These are phyloP conservation scores for Populus hybrid DNA, from an alignment of 441 rosid genomes.

Conservation along the genomic window DNA sequence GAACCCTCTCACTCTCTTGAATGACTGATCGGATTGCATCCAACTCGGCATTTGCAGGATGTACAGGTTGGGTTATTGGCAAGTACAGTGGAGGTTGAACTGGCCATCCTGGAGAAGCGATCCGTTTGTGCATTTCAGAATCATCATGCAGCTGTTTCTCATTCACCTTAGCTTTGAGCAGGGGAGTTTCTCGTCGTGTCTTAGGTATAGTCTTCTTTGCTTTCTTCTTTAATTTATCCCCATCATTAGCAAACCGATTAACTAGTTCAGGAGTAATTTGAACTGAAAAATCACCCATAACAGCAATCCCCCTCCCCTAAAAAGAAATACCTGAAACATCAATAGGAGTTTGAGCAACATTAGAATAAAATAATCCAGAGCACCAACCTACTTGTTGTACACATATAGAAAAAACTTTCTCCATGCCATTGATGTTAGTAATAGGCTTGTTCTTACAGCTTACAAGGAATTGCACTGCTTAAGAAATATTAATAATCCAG, in stretches of 20 bases:
- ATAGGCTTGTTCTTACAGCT: neutral
- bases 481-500: neutral
- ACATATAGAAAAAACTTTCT: neutral
- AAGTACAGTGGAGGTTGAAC: conserved; percentile 59
- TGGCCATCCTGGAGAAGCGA: conserved; percentile 46
- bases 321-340: conserved; percentile 24
- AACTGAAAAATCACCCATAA: conserved; percentile 78
- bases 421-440: neutral
- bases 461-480: neutral
- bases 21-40: conserved; percentile 61
- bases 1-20: conserved; percentile 65
- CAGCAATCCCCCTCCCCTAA: conserved; percentile 31
- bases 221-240: conserved; percentile 56
- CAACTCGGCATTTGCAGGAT: conserved; percentile 45
- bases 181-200: conserved; percentile 34
- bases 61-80: conserved; percentile 42
- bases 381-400: neutral
- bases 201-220: conserved; percentile 53
- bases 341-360: neutral
- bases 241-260: conserved; percentile 48
- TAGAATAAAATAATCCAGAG: neutral
- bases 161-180: conserved; percentile 35
- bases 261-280: conserved; percentile 65
- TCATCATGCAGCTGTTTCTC: conserved; percentile 40
- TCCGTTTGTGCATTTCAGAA: conserved; percentile 38